Conservation (phyloP, 176 grass and related monocot species). For the Secale cereale region DNA sequence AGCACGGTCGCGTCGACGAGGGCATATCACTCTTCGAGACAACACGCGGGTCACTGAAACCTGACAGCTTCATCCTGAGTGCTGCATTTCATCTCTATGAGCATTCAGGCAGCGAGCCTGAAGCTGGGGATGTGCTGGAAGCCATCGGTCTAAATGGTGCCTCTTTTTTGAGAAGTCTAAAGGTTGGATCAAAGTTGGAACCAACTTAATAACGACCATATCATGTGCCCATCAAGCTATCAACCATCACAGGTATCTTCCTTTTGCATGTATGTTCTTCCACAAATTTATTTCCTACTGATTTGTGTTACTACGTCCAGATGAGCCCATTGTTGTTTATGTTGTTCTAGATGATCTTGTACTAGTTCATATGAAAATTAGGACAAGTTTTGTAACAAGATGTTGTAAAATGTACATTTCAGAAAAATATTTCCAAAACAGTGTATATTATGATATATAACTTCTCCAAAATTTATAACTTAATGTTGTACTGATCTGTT, state of each 20-base stretch:
- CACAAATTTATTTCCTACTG: background rate
- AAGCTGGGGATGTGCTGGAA: slow-evolving; percentile 53
- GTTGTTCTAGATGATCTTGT: background rate
- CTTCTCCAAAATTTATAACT: background rate
- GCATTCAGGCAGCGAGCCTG: slow-evolving; percentile 40
- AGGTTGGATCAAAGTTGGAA: slow-evolving; percentile 52
- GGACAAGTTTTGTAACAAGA: background rate
- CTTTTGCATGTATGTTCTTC: background rate
- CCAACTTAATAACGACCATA: background rate
- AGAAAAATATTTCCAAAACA: no score
- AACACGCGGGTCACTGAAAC: slow-evolving; percentile 36
- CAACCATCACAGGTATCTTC: background rate
- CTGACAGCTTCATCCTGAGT: slow-evolving; percentile 77
- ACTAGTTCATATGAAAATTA: background rate
- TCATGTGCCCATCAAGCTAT: background rate
- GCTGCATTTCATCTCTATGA: slow-evolving; percentile 74
- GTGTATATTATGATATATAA: no score
- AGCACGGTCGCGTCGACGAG: slow-evolving; percentile 47
- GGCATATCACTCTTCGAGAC: slow-evolving; percentile 67
- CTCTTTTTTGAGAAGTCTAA: slow-evolving; percentile 66
- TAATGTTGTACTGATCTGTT: background rate
- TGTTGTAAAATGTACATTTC: background rate
- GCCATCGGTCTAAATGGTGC: slow-evolving; percentile 42
- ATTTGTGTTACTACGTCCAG: background rate
- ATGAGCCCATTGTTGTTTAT: background rate